These are phyloP conservation scores for Ramularia collo-cygni DNA, from an alignment of 2,329 filamentous ascomycete species.

Conservation along the genomic window DNA sequence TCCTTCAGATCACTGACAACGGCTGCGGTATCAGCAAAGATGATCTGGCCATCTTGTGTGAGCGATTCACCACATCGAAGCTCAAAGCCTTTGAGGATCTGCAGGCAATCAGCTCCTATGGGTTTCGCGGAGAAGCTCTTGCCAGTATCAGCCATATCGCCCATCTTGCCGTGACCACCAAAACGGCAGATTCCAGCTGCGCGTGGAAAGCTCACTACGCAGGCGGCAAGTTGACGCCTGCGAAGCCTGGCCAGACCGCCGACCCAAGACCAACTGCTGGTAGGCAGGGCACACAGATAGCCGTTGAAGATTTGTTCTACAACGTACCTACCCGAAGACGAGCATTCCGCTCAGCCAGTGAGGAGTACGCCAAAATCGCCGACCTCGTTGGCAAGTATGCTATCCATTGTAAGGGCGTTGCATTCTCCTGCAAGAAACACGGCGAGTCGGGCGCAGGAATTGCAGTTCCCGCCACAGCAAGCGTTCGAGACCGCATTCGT, in stretches of 20 bases:
- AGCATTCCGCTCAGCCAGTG: slow-evolving; percentile 83
- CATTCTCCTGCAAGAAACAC: slow-evolving; percentile 94
- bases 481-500: slow-evolving; percentile 73
- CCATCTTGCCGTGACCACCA: slow-evolving; percentile 89
- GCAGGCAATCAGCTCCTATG: slow-evolving; percentile 83
- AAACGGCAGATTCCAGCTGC: slow-evolving; percentile 77
- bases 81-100: slow-evolving; percentile 90
- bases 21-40: slow-evolving; percentile 92
- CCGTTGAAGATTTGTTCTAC: slow-evolving; percentile 93
- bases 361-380: slow-evolving; percentile 97
- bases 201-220: slow-evolving; percentile 88
- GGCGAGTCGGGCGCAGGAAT: slow-evolving; percentile 80
- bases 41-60: slow-evolving; percentile 84
- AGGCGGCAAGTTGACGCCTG: slow-evolving; percentile 69
- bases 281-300: slow-evolving; percentile 85
- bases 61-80: slow-evolving; percentile 95
- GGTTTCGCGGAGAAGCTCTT: slow-evolving; percentile 92
- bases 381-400: slow-evolving; percentile 92
- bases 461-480: slow-evolving; percentile 67
- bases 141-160: slow-evolving; percentile 98
- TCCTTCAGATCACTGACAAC: slow-evolving; percentile 96
- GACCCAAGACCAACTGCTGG: slow-evolving; percentile 87
- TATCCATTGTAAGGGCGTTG: slow-evolving; percentile 82
- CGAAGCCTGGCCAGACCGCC: slow-evolving; percentile 78
- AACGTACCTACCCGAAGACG: slow-evolving; percentile 82